These are phyloP conservation scores for Geoglossum cookeanum DNA, from an alignment of 2,329 filamentous ascomycete genomes.

Conservation along the genomic window DNA sequence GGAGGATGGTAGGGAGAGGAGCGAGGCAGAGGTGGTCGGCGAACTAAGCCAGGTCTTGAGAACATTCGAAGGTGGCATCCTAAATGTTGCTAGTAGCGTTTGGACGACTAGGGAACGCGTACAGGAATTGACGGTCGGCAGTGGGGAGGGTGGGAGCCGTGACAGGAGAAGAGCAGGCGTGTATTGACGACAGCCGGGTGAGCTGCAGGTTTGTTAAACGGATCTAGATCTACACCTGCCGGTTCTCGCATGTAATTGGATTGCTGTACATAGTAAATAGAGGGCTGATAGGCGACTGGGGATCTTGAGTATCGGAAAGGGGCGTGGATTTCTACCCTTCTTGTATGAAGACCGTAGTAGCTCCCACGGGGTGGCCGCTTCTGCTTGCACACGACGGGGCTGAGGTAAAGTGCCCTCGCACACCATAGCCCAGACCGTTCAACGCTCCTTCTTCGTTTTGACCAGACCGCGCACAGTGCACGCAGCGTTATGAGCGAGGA, in stretches of 20 bases:
- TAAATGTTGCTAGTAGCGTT: slow-evolving; percentile 42
- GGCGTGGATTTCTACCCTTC: too few species aligned
- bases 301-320: not conserved
- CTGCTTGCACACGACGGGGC: too few species aligned
- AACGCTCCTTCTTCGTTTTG: not conserved
- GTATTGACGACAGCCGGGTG: not conserved
- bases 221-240: not conserved
- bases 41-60: slow-evolving; percentile 38
- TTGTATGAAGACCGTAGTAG: too few species aligned
- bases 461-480: not conserved
- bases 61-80: slow-evolving; percentile 45
- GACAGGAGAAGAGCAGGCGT: not conserved
- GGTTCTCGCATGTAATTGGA: not conserved
- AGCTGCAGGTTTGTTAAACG: not conserved
- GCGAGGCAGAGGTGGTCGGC: slow-evolving; percentile 25
- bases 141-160: not conserved
- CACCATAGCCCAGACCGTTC: not conserved
- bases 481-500: not conserved
- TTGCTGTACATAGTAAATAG: not conserved
- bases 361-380: too few species aligned
- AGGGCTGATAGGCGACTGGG: not conserved
- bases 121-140: slow-evolving; percentile 33
- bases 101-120: slow-evolving; percentile 40
- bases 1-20: slow-evolving; percentile 20
- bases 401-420: too few species aligned